These are phyloP conservation scores for Pseudomonodictys pantanalensis DNA, from an alignment of 495 filamentous ascomycete genomes.

Conservation along the genomic window DNA sequence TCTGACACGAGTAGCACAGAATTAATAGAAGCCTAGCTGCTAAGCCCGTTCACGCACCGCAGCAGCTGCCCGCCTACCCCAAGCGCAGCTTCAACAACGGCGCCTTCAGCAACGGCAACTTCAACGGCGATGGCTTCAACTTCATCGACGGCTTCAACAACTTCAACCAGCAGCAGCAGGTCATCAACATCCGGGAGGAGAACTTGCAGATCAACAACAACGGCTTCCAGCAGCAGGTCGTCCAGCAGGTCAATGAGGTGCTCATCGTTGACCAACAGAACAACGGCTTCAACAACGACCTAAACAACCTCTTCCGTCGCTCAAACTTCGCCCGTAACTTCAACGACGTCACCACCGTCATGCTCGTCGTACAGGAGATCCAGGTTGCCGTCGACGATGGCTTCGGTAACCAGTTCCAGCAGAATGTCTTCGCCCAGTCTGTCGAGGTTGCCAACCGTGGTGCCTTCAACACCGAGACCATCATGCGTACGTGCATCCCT, in stretches of 20 bases:
- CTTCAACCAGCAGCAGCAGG: conserved; percentile 18
- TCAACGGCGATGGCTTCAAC: conserved; percentile 14
- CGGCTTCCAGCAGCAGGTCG: conserved; percentile 5
- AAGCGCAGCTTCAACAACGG: conserved; percentile 3
- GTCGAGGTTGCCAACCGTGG: conserved; percentile 28
- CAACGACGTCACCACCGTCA: conserved; percentile 10
- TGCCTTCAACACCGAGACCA: conserved; percentile 11
- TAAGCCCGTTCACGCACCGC: conserved; percentile 16
- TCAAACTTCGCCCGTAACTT: conserved; percentile 10
- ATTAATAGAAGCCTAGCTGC: conserved; percentile 11
- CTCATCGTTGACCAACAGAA: conserved; percentile 15
- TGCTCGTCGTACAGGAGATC: conserved; percentile 29
- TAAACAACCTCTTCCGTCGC: conserved; percentile 29
- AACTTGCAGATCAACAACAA: conserved; percentile 17
- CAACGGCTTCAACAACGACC: conserved; percentile 8
- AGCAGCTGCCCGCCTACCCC: conserved; percentile 12
- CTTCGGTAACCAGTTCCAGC: conserved; percentile 13
- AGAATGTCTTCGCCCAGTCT: conserved; percentile 27
- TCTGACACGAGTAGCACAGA: not conserved
- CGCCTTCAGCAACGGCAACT: conserved; percentile 6
- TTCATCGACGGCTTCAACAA: conserved; percentile 22
- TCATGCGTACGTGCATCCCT: conserved; percentile 26
- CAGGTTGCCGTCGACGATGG: conserved; percentile 24
- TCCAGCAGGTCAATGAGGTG: conserved; percentile 23
- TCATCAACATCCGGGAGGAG: conserved; percentile 19